Evolutionary conservation across 768 basidiomycete species (phyloP), one percentile per base, ranked within the genome.

Genomic region (Dioszegia aurantiaca): DNA sequence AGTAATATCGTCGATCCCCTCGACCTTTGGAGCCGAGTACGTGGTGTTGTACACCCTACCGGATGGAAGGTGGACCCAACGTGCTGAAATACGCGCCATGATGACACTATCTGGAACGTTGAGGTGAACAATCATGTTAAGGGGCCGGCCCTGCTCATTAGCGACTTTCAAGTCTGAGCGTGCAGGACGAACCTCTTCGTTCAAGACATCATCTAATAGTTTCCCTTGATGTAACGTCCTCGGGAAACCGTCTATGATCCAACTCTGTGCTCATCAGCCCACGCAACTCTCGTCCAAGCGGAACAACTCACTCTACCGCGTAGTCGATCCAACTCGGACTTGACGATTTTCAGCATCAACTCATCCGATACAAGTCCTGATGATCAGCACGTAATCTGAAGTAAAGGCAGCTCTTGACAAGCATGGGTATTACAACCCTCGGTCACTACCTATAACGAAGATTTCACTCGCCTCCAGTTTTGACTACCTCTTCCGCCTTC

Each of bases 201-300:
- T 69, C 24, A 78, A 56, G 12, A 71, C 73, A 1, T 56, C 43
- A 52, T 78, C 77, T 17, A 78, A 65, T 27, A 76, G 56, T 44
- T 65, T 64, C 4, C 75, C 77, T 57, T 78, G 77, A 51, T 65
- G 66, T 30, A 78, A 58, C 11, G 77, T 78, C 10, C 77, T 66
- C 4, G 77, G 77, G 58, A 77, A 78, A 0, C 77, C 77, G 44
- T 78, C 77, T 1, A 78, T 55, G 48, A 78, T 77, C 77, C 77
- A 78, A 63, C 68, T 74, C 73, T 75, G 56, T 12, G n/a, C 40
- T 47, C 5, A 31, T 53, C n/a, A 39, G 26, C 30, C n/a, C n/a
- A n/a, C n/a, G n/a, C n/a, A n/a, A n/a, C n/a, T n/a, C n/a, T 46
- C 8, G 27, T 6, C 33, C 33, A 33, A 48, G 31, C 27, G 8